These are phyloP conservation scores for Anisodus tanguticus DNA, from an alignment of 257 asterid genomes.

Conservation along the genomic window DNA sequence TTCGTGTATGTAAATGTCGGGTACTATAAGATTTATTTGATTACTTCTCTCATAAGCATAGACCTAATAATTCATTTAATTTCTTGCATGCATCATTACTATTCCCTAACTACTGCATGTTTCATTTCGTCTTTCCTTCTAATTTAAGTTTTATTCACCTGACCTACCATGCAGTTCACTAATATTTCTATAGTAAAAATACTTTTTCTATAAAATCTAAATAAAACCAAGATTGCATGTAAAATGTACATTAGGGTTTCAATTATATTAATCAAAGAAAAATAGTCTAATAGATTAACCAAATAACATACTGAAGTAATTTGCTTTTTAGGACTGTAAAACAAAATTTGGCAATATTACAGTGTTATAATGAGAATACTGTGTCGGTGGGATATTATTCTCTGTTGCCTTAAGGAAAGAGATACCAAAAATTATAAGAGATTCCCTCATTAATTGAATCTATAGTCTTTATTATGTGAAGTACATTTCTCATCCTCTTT, in stretches of 20 bases:
- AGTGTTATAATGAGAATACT: too few species aligned
- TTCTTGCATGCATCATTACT: background rate
- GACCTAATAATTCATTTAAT: background rate
- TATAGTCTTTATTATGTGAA: too few species aligned
- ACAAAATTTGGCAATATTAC: too few species aligned
- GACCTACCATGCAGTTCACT: background rate
- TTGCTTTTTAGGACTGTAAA: too few species aligned
- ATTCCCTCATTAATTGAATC: too few species aligned
- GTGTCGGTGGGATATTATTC: too few species aligned
- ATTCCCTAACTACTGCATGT: background rate
- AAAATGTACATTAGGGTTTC: background rate
- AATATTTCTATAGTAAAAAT: background rate
- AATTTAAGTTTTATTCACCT: background rate
- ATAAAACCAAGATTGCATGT: background rate
- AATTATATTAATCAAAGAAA: too few species aligned
- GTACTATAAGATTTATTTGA: background rate
- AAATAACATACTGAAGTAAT: too few species aligned
- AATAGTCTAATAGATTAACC: background rate
- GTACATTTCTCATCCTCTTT: too few species aligned
- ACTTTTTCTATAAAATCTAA: too few species aligned
- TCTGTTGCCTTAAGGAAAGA: too few species aligned
- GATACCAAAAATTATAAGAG: too few species aligned
- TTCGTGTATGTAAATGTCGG: background rate
- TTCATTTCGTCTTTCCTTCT: background rate
- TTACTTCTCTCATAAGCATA: background rate